A percentile compares a stretch with the other conserved stretches of the same genome.
phyloP scores from a whole-genome alignment of 176 grass and related monocot genomes.

The Alopecurus myosuroides region DNA sequence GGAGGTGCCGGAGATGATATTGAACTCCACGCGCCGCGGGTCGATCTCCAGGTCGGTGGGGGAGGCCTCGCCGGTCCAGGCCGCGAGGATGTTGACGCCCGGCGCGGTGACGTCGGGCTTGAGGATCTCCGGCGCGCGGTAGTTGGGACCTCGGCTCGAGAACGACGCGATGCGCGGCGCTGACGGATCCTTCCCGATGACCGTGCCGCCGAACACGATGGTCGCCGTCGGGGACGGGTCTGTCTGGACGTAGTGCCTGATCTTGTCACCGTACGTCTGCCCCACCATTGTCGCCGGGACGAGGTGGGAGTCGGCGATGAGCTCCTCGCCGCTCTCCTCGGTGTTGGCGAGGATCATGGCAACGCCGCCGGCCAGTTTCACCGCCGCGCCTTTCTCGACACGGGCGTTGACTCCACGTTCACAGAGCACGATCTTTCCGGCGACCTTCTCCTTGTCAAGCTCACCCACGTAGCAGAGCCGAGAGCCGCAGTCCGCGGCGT shows the following conservation, averaged over 20 bases:
- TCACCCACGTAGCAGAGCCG: conserved; percentile 26
- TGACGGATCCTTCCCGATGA: conserved; percentile 48
- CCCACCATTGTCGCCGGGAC: conserved; percentile 82
- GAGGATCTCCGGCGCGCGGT: conserved; percentile 60
- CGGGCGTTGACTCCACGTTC: conserved; percentile 58
- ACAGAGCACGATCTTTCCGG: conserved; percentile 79
- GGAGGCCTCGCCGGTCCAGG: conserved; percentile 59
- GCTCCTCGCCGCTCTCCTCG: conserved; percentile 70
- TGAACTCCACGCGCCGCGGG: conserved; percentile 70
- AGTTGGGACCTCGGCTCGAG: conserved; percentile 82
- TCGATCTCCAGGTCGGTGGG: conserved; percentile 79
- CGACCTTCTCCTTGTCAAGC: conserved; percentile 49
- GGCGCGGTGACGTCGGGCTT: conserved; percentile 85
- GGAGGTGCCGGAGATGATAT: conserved; percentile 87
- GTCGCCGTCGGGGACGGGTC: conserved; percentile 67
- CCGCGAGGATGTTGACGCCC: conserved; percentile 79
- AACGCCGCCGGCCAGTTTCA: conserved; percentile 51
- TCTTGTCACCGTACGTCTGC: conserved; percentile 58
- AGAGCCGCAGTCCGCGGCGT: conserved; percentile 58
- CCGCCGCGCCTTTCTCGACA: conserved; percentile 65
- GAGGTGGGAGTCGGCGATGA: conserved; percentile 86
- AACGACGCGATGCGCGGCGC: conserved; percentile 68
- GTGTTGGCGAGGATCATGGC: conserved; percentile 82
- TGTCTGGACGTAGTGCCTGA: conserved; percentile 53
- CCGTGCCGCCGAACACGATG: conserved; percentile 66